Base-by-base conservation (phyloP, 2,329 filamentous ascomycete species). In the Plenodomus lindquistii region DNA sequence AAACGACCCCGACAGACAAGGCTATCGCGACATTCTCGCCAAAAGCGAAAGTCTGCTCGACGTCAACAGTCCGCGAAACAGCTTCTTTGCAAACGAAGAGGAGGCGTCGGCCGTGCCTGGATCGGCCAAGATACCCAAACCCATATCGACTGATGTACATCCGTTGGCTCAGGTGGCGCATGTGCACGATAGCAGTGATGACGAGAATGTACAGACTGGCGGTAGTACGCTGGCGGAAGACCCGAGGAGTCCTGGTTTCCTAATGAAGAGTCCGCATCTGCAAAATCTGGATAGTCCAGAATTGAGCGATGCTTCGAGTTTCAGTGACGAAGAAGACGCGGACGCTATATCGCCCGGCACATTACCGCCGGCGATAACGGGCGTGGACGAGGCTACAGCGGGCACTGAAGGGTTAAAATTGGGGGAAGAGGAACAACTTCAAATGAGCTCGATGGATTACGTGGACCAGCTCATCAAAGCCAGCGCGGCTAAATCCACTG, bases 21-120 rank as follows among this genome's bases (percentile, higher is more conserved):
- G 85, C 37, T 96, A 96, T 69, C 79, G 86, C 42, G 82, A 86
- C 44, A 91, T 96, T 72, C 76, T 96, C 9, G 84, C 88, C 42
- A 81, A 88, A 60, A 85, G 81, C 40, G 80, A 81, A 17, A 78
- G 79, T 43, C 71, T 84, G 27, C 77, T 85, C 40, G 78, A 82
- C 54, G 69, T 71, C 8, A 74, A 73, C 27, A 62, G 62, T 35
- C 75, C 78, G 31, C 77, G 78, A 21, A 72, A 78, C 36, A 79
- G 73, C 50, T 64, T 76, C 44, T 67, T 73, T 44, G 68, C 69
- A 4, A 70, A 69, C 29, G 65, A 72, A 5, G 72, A 75, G 15
- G 57, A 62, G n/a, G 81, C 79, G 61, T 75, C 75, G 39, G 75
- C 74, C 27, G 78, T 78, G 27, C 27, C 27, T 11, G 27, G 27